phyloP scores from a whole-genome alignment of 2,329 filamentous ascomycete species.

The Neofusicoccum sp. region DNA sequence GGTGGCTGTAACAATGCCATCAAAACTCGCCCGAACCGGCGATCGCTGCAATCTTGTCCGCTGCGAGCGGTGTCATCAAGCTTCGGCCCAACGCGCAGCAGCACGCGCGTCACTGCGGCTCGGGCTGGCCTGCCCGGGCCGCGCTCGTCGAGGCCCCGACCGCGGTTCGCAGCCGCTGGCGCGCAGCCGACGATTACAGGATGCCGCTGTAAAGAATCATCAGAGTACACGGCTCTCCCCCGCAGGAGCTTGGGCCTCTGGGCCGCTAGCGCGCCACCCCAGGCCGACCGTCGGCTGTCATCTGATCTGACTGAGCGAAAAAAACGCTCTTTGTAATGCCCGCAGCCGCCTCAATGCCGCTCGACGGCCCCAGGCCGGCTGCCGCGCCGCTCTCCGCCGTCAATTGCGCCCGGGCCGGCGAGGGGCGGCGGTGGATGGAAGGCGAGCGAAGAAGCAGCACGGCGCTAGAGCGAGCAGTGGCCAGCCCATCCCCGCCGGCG shows the following conservation, averaged over 20 bases:
- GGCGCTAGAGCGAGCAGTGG: not conserved
- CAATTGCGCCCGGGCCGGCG: not conserved
- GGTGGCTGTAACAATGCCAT: conserved; percentile 1
- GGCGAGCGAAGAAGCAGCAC: not conserved
- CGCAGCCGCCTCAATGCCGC: not conserved
- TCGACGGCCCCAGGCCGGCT: not conserved
- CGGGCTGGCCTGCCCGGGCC: not conserved
- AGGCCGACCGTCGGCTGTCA: not conserved
- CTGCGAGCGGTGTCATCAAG: not conserved
- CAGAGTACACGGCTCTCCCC: not conserved
- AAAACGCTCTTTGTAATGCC: not conserved
- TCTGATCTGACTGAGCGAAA: conserved; percentile 11
- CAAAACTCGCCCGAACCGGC: not conserved
- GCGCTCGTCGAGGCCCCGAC: too few species aligned
- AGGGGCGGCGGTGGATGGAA: not conserved
- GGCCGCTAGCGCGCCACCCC: conserved; percentile 7
- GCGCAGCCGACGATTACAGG: not conserved
- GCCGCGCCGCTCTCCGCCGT: not conserved
- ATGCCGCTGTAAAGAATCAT: not conserved
- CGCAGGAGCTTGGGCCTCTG: conserved; percentile 12
- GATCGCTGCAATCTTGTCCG: not conserved
- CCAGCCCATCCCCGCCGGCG: not conserved
- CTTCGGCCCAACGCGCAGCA: not conserved
- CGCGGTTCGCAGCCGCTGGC: too few species aligned
- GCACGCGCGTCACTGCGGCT: not conserved